Percentiles rank a stretch among this genome's conserved stretches.
These are phyloP conservation scores for Chlorella sorokiniana DNA, from an alignment of 139 green algal genomes.

Conservation along the genomic window DNA sequence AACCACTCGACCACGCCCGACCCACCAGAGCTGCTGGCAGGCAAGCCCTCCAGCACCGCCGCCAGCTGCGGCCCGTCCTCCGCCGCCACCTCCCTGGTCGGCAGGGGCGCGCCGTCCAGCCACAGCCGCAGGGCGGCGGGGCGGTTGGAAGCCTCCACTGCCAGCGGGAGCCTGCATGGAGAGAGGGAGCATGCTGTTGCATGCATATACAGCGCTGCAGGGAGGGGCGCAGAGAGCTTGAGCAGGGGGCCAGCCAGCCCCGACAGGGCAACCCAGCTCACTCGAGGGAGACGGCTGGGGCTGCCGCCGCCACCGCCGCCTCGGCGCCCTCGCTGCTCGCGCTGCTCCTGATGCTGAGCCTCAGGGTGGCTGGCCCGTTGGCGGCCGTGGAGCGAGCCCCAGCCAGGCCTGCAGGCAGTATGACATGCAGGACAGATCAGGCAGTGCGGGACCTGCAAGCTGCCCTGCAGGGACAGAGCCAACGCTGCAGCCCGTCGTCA, in stretches of 20 bases:
- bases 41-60: conserved; percentile 20
- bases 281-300: neutral
- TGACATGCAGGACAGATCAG: neutral
- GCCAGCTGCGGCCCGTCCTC: conserved; percentile 8
- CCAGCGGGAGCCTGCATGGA: conserved; percentile 30
- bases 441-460: neutral
- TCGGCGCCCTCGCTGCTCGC: neutral
- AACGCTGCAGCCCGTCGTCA: neutral
- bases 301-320: conserved; percentile 27
- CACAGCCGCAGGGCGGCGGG: conserved; percentile 45
- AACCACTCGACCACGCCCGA: neutral
- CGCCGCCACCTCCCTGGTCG: conserved; percentile 11
- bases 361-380: conserved; percentile 1
- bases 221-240: neutral
- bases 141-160: conserved; percentile 48
- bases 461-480: neutral
- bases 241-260: neutral
- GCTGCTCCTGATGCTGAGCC: conserved; percentile 21
- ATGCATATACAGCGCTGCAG: no score
- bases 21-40: conserved; percentile 12
- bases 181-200: neutral
- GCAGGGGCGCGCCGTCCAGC: conserved; percentile 30
- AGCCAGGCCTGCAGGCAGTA: neutral
- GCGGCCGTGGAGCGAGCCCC: neutral
- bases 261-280: neutral